Conservation (phyloP, 495 filamentous ascomycete species). For the Aspergillus mulundensis region DNA sequence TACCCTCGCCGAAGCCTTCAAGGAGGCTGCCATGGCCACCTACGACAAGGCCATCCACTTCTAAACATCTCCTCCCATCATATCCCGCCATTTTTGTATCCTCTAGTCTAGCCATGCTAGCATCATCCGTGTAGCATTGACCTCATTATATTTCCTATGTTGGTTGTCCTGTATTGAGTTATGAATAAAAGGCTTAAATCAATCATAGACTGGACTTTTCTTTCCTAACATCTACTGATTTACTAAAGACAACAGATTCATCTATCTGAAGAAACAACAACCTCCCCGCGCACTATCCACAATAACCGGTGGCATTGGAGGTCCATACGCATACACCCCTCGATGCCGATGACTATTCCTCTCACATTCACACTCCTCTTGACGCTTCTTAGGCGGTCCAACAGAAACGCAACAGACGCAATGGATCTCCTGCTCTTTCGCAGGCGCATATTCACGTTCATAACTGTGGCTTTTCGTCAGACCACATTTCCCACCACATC, state of each 20-base stretch:
- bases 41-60: conserved; percentile 96
- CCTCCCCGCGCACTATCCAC: conserved; percentile 6
- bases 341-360: not conserved
- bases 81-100: conserved; percentile 29
- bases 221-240: no score
- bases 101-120: conserved; percentile 42
- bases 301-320: conserved; percentile 14
- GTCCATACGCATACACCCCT: conserved; percentile 11
- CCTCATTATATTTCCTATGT: conserved; percentile 38
- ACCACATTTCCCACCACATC: not conserved
- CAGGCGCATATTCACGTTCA: not conserved
- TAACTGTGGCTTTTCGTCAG: not conserved
- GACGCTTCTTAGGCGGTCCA: not conserved
- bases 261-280: not conserved
- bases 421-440: not conserved
- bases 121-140: conserved; percentile 46
- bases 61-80: conserved; percentile 45
- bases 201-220: not conserved
- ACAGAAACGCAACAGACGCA: conserved; percentile 13
- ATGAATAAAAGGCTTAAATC: conserved; percentile 21
- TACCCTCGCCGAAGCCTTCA: conserved; percentile 94
- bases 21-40: conserved; percentile 98
- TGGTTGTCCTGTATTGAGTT: conserved; percentile 19
- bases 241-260: not conserved
- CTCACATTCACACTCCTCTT: not conserved